Conservation (phyloP, 2,329 filamentous ascomycete genomes). For the Arthrobotrys megalospora region DNA sequence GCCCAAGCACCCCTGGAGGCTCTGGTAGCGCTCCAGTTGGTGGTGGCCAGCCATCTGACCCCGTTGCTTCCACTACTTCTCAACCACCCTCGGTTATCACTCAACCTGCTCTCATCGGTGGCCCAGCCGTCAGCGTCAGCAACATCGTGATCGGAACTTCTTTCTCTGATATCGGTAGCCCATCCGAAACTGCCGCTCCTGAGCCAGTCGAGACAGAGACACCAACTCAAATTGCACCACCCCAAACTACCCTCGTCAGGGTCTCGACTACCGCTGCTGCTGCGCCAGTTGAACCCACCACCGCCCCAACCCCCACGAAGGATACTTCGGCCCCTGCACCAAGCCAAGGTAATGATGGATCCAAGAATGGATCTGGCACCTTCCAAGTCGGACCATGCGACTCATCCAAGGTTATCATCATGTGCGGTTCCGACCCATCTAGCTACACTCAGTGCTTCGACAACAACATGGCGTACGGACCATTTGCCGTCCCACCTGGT, state of each 20-base stretch:
- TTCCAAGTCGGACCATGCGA: constrained; percentile 52
- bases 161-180: constrained; percentile 52
- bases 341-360: constrained; percentile 22
- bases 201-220: constrained; percentile 11
- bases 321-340: constrained; percentile 18
- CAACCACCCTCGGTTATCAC: constrained; percentile 52
- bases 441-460: constrained; percentile 60
- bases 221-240: constrained; percentile 10
- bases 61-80: constrained; percentile 9
- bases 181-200: constrained; percentile 24
- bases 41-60: constrained; percentile 21
- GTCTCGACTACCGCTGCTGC: constrained; percentile 38
- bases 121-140: constrained; percentile 48
- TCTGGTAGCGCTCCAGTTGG: constrained; percentile 32
- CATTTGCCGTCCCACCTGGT: constrained; percentile 56
- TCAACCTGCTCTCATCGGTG: constrained; percentile 52
- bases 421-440: constrained; percentile 44
- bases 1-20: constrained; percentile 53
- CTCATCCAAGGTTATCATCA: constrained; percentile 50
- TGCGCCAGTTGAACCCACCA: constrained; percentile 11
- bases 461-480: constrained; percentile 56
- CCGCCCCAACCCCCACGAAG: constrained; percentile 12
- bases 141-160: constrained; percentile 45
- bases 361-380: constrained; percentile 36
- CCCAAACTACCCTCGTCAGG: constrained; percentile 48